Base-by-base conservation (phyloP, 2,329 filamentous ascomycete genomes). In the Fusarium sp. region DNA sequence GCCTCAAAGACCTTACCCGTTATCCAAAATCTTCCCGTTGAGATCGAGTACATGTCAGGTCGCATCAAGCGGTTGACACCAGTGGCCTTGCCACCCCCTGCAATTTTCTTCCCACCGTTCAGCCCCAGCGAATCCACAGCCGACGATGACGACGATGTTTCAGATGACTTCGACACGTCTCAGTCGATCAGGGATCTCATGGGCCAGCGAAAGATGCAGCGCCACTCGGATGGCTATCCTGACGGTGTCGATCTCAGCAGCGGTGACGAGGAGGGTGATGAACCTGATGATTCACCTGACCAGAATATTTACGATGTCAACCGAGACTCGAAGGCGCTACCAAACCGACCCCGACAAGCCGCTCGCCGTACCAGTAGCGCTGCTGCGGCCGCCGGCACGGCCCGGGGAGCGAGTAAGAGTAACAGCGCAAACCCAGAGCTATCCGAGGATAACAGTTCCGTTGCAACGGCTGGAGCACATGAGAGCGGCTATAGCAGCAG, bases 31-130 rank as follows among this genome's bases (percentile, higher is more conserved):
- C 49, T 71, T 1, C 40, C 64, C 0, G 57, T 87, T 2, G 76
- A 80, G 22, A 84, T 87, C 21, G 77, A 84, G 51, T 88, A 88
- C 51, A 55, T 84, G 0, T 78, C 79, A 0, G 79, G 78, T 4
- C 78, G 77, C 8, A 76, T 85, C 50, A 82, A 79, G 57, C 80
- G 78, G 14, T 75, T 87, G 9, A 76, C 80, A 0, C 85, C 87
- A 0, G 80, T 83, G 0, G 76, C 84, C 1, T 79, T 89, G 0
- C 87, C 87, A 0, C 85, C 85, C 0, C 84, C 87, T 0, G 80
- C 82, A 4, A 84, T 84, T 61, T 88, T 85, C 73, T 84, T 84
- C 68, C 83, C 82, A 0, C 81, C 81, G 0, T 82, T 84, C 43
- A 85, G 83, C 62, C 74, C 80, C 11, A 82, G 76, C 8, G 82